Conservation (phyloP, 2,329 filamentous ascomycete species). For the Colletotrichum godetiae region DNA sequence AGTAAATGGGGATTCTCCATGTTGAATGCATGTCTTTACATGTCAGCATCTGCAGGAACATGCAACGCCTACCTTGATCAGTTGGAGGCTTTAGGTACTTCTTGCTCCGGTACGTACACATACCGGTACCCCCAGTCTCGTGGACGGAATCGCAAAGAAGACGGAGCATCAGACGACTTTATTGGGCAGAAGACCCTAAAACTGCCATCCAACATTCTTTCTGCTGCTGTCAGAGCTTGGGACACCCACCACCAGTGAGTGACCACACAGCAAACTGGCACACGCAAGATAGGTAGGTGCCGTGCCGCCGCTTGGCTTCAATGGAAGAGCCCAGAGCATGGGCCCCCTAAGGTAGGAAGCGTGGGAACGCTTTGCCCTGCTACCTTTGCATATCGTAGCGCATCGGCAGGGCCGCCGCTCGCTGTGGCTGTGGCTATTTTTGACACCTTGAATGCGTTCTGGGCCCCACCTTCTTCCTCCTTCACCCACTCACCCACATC, state of each 20-base stretch:
- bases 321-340: constrained; percentile 2
- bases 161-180: not conserved
- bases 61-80: not conserved
- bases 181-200: not conserved
- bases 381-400: not conserved
- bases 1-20: not conserved
- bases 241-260: not conserved
- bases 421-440: constrained; percentile 35
- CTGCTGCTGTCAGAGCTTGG: not conserved
- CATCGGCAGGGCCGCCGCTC: constrained; percentile 25
- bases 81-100: not conserved
- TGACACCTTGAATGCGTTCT: not conserved
- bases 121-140: not conserved
- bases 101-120: not conserved
- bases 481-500: not conserved
- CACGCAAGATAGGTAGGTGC: not conserved
- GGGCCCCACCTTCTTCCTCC: not conserved
- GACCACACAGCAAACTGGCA: not conserved
- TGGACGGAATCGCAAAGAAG: constrained; percentile 5
- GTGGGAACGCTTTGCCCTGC: not conserved
- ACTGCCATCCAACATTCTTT: constrained; percentile 18
- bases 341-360: not conserved
- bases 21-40: not conserved
- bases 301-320: not conserved
- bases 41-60: constrained; percentile 24